phyloP scores from a whole-genome alignment of 345 rosid species.

The Lepidium didymum region DNA sequence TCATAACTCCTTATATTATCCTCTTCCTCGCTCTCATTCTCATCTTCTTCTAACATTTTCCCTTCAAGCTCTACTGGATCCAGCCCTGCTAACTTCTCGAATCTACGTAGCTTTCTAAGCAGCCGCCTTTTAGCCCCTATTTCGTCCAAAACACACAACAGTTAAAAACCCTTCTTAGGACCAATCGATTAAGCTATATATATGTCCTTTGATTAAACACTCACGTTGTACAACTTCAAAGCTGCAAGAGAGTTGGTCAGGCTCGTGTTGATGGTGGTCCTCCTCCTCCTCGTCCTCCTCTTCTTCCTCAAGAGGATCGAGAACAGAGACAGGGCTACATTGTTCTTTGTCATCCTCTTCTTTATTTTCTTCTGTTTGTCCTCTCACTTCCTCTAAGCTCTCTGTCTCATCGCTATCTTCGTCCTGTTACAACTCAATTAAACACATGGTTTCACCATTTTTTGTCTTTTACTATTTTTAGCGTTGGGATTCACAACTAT shows the following conservation, averaged over 20 bases:
- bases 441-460: slow-evolving; percentile 19
- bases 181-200: background rate
- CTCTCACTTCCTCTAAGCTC: slow-evolving; percentile 32
- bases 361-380: slow-evolving; percentile 32
- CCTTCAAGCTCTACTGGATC: slow-evolving; percentile 80
- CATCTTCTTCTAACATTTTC: slow-evolving; percentile 41
- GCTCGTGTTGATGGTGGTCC: slow-evolving; percentile 41
- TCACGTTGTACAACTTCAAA: slow-evolving; percentile 72
- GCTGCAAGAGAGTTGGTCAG: slow-evolving; percentile 31
- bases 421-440: slow-evolving; percentile 38
- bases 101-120: slow-evolving; percentile 61
- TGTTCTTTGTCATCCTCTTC: slow-evolving; percentile 85
- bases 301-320: slow-evolving; percentile 53
- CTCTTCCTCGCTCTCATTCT: slow-evolving; percentile 28
- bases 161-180: background rate
- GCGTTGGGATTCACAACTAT: slow-evolving; percentile 3
- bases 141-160: slow-evolving; percentile 6
- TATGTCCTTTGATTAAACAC: slow-evolving; percentile 20
- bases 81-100: slow-evolving; percentile 77
- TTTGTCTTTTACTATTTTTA: slow-evolving; percentile 14
- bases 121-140: slow-evolving; percentile 70
- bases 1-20: slow-evolving; percentile 24
- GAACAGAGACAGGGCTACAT: slow-evolving; percentile 85
- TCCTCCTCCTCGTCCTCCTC: slow-evolving; percentile 47
- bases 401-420: slow-evolving; percentile 40